These are phyloP conservation scores for Gossypium raimondii DNA, from an alignment of 345 rosid species.

Conservation along the genomic window DNA sequence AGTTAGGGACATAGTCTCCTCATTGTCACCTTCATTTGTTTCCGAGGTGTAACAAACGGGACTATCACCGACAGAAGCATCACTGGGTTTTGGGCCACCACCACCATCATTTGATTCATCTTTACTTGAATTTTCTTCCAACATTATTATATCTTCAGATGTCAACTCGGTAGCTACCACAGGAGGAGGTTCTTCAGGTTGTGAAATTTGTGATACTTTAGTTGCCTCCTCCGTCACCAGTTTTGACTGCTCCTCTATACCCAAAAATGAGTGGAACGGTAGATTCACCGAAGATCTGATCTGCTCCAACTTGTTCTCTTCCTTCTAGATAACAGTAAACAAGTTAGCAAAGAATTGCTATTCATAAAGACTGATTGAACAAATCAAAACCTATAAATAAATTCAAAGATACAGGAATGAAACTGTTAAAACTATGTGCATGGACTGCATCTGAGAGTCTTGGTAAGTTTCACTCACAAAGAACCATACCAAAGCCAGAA, in stretches of 20 bases:
- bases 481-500: not conserved
- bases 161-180: conserved; percentile 22
- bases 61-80: conserved; percentile 2
- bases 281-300: conserved; percentile 54
- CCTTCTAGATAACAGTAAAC: conserved; percentile 32
- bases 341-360: not conserved
- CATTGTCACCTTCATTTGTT: conserved; percentile 28
- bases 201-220: conserved; percentile 9
- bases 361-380: not conserved
- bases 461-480: not conserved
- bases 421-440: not conserved
- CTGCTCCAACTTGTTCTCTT: conserved; percentile 51
- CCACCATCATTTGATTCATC: conserved; percentile 17
- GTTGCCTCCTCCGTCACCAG: conserved; percentile 22
- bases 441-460: not conserved
- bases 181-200: conserved; percentile 27
- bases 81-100: conserved; percentile 17
- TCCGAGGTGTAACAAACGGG: conserved; percentile 19
- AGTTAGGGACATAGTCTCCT: conserved; percentile 37
- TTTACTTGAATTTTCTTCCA: conserved; percentile 35
- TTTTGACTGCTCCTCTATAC: conserved; percentile 26
- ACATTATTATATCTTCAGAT: conserved; percentile 34
- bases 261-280: conserved; percentile 48
- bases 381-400: not conserved
- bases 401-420: not conserved